Base-by-base conservation (phyloP, 495 filamentous ascomycete genomes). In the Penicillium soppii region DNA sequence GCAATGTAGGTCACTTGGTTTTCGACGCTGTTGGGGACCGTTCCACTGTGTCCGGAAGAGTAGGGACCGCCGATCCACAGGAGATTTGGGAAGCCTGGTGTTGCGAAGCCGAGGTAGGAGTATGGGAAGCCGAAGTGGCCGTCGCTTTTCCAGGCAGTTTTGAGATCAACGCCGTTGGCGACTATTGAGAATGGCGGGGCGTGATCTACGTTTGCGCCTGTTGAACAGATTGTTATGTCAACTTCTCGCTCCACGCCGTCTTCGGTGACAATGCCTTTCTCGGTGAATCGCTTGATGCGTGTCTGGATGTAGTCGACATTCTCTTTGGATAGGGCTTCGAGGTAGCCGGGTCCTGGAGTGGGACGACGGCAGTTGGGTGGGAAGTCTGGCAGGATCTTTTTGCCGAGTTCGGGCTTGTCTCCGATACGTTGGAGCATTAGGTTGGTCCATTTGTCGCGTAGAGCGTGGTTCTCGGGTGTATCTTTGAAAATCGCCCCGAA, bases 281-380 rank as follows among this genome's bases (percentile, higher is more conserved):
- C 68, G 0, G 80, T 85, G 57, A 88, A 80, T 7, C 67, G 64
- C 38, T 74, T 56, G 61, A 89, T 89, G 17, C 63, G 71, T 0
- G 72, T 74, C 38, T 69, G 70, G 58, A 87, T 80, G 52, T 83
- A 82, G 45, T 72, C 67, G 22, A 85, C 83, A 50, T 90, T 88
- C 16, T 78, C 72, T 61, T 85, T 74, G 2, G 76, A 68, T 38
- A 91, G 65, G 12, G 86, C 80, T 54, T 90, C 86, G 15, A 91
- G 78, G 60, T 90, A 91, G 0, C 84, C 85, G 6, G 83, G 83
- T 0, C 86, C 87, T 0, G 86, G 86, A 0, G 87, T 91, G 0
- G 88, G 72, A 12, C 87, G 82, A 39, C 86, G 79, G 57, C 86
- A 91, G 60, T 82, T 79, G 4, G 83, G 83, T 0, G 77, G 74